Percentiles rank a stretch among this genome's conserved stretches.
phyloP scores from a whole-genome alignment of 768 basidiomycete species.

The Leucocoprinus birnbaumii region DNA sequence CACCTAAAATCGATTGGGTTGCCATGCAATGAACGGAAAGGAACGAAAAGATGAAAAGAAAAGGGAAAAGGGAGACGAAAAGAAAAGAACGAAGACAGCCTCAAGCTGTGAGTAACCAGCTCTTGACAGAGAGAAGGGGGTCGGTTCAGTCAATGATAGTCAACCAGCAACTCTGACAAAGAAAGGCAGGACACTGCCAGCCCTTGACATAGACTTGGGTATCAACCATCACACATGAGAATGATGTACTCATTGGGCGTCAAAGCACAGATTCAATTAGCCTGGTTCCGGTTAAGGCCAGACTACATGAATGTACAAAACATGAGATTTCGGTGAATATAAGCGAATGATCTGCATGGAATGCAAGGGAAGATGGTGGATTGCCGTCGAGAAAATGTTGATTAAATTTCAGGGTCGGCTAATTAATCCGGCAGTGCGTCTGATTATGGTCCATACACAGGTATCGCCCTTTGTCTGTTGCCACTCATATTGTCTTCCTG shows the following conservation, averaged over 20 bases:
- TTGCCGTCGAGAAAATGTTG: too few species aligned
- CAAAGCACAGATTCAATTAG: neutral
- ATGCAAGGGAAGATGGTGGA: too few species aligned
- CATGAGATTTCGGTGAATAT: too few species aligned
- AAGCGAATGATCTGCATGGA: too few species aligned
- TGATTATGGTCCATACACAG: neutral
- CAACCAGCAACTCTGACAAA: neutral
- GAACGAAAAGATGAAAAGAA: constrained; percentile 17
- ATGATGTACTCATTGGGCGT: constrained; percentile 2
- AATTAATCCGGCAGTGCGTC: neutral
- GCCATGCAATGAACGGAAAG: constrained; percentile 31
- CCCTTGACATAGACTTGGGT: neutral
- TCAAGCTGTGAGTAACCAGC: constrained; percentile 9
- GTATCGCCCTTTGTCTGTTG: neutral
- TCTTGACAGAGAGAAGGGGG: constrained; percentile 2
- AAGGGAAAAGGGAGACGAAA: constrained; percentile 17
- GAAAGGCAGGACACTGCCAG: neutral
- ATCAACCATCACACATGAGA: neutral
- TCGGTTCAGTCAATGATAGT: neutral
- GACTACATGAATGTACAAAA: too few species aligned
- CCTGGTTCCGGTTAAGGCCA: too few species aligned
- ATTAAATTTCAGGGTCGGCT: neutral
- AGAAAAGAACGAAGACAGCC: constrained; percentile 16
- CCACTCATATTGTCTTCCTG: too few species aligned
- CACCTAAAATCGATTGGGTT: constrained; percentile 41